A percentile compares a stretch with the other conserved stretches of the same genome.
phyloP scores from a whole-genome alignment of 768 basidiomycete species.

The Pleurotus tuber-regium region DNA sequence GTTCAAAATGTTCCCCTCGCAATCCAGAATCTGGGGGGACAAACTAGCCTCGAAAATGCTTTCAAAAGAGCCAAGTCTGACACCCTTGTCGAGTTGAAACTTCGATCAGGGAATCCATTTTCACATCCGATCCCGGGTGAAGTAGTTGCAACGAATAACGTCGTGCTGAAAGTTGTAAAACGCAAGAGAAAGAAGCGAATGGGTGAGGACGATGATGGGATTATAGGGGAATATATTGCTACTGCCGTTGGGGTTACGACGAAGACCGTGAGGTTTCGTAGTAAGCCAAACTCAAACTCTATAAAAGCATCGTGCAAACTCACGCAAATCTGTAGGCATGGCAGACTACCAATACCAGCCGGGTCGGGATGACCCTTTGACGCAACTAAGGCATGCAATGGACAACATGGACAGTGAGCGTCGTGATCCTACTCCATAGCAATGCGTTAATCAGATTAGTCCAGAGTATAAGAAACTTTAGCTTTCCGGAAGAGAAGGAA shows the following conservation, averaged over 20 bases:
- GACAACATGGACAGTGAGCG: slow-evolving; percentile 76
- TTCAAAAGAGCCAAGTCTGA: slow-evolving; percentile 71
- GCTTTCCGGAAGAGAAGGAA: slow-evolving; percentile 65
- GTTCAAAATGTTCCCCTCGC: slow-evolving; percentile 67
- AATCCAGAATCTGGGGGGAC: slow-evolving; percentile 66
- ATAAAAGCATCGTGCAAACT: no score
- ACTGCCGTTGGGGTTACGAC: slow-evolving; percentile 72
- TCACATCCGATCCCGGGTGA: slow-evolving; percentile 85
- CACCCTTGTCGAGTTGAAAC: slow-evolving; percentile 69
- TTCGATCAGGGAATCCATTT: slow-evolving; percentile 73
- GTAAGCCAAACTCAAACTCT: no score
- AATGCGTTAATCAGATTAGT: slow-evolving; percentile 40
- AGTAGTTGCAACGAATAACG: slow-evolving; percentile 69
- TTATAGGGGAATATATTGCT: slow-evolving; percentile 69
- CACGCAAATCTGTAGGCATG: slow-evolving; percentile 69
- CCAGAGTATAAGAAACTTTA: slow-evolving; percentile 67
- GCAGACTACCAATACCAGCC: slow-evolving; percentile 92
- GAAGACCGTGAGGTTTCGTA: slow-evolving; percentile 87
- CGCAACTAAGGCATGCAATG: slow-evolving; percentile 71
- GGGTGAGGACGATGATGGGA: slow-evolving; percentile 20
- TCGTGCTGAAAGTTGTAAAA: slow-evolving; percentile 84
- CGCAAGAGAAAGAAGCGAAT: slow-evolving; percentile 50
- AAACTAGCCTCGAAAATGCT: slow-evolving; percentile 65
- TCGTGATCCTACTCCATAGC: neutral
- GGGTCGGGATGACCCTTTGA: slow-evolving; percentile 64